Conservation (phyloP, 2,329 filamentous ascomycete genomes). For the Helotiales sp. region DNA sequence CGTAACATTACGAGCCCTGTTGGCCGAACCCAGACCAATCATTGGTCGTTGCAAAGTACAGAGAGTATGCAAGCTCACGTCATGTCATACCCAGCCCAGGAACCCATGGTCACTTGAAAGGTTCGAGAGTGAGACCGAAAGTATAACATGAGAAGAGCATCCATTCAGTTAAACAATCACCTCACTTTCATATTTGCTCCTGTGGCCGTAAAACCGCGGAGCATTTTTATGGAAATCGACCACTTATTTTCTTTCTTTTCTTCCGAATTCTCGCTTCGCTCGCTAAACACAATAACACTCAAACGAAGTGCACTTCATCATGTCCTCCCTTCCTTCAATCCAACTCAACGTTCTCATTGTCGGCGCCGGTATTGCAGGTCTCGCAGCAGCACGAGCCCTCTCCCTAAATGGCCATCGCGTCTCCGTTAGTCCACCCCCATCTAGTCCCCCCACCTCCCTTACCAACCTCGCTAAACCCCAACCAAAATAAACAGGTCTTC, state of each 20-base stretch:
- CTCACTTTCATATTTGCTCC: no score
- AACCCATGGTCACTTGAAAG: no score
- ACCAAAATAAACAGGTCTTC: slow-evolving; percentile 37
- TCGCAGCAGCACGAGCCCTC: not conserved
- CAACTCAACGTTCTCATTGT: not conserved
- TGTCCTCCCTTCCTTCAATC: not conserved
- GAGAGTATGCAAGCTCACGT: not conserved
- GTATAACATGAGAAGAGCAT: not conserved
- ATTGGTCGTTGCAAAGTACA: not conserved
- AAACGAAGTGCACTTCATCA: not conserved
- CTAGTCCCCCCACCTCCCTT: not conserved
- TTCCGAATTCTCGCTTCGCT: not conserved
- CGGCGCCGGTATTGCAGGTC: not conserved
- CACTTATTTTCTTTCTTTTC: no score
- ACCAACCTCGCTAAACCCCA: not conserved
- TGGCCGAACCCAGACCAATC: not conserved
- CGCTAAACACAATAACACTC: not conserved
- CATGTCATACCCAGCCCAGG: no score
- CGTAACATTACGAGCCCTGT: not conserved
- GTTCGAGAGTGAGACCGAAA: not conserved
- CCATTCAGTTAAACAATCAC: not conserved
- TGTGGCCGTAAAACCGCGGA: no score
- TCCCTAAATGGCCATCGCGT: not conserved
- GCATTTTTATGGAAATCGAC: no score
- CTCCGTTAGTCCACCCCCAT: not conserved